Evolutionary conservation across 2,329 filamentous ascomycete species (phyloP).

Genomic region (Pseudophaeomoniella oleicola): DNA sequence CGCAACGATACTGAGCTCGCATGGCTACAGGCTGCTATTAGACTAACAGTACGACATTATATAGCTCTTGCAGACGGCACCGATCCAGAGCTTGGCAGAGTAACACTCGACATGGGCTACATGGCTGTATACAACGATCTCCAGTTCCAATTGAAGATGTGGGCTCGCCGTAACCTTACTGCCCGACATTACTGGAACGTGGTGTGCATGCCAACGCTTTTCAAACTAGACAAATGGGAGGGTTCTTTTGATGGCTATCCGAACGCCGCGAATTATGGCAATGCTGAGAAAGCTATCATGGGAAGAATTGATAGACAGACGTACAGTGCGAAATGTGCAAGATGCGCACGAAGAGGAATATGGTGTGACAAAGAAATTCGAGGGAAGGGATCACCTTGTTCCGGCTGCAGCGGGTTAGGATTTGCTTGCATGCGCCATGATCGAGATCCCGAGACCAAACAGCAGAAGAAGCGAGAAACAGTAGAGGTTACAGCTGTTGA

Average conservation of each 20-base stretch:
- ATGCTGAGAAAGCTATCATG: background rate
- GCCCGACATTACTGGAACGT: background rate
- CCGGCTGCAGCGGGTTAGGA: background rate
- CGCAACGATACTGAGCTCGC: background rate
- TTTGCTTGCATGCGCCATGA: background rate
- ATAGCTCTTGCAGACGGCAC: background rate
- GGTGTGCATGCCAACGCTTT: background rate
- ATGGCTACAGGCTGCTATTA: background rate
- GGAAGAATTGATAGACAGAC: background rate
- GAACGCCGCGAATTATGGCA: background rate
- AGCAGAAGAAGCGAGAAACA: background rate
- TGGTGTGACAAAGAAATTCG: background rate
- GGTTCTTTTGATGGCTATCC: background rate
- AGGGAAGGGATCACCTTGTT: background rate
- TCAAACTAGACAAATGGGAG: background rate
- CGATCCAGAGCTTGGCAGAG: background rate
- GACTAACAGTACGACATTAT: background rate
- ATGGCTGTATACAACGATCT: background rate
- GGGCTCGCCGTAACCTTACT: background rate
- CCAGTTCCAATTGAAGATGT: background rate
- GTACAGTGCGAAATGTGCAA: background rate
- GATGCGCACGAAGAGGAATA: background rate
- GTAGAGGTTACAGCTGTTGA: background rate
- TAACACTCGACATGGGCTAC: background rate
- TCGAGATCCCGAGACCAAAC: background rate